Conservation (phyloP, 441 rosid genomes). For the Manihot esculenta region DNA sequence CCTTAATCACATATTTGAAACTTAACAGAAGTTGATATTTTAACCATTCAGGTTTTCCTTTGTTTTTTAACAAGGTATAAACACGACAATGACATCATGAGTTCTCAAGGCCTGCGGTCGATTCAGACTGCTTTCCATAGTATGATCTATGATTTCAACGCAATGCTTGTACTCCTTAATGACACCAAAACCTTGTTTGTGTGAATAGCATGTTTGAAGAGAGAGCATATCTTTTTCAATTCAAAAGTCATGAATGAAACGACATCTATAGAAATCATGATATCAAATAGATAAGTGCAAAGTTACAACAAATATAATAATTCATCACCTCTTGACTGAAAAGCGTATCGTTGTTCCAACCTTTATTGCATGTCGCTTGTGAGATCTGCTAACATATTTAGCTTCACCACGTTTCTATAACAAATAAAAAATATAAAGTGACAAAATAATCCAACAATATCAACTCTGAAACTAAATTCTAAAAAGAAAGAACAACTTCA, state of each 20-base stretch:
- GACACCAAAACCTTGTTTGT: no score
- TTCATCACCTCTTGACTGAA: slow-evolving; percentile 64
- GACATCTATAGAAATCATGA: no score
- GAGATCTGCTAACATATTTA: slow-evolving; percentile 49
- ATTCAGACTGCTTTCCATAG: no score
- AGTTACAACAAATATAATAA: no score
- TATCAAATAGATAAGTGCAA: no score
- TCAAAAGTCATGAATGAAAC: no score
- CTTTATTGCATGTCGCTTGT: slow-evolving; percentile 61
- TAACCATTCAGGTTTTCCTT: background rate
- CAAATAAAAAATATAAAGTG: slow-evolving; percentile 4
- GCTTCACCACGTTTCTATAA: slow-evolving; percentile 57
- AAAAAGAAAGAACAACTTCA: background rate
- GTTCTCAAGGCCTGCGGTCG: no score
- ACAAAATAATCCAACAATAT: background rate
- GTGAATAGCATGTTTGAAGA: no score
- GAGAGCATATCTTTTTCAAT: no score
- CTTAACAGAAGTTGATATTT: background rate
- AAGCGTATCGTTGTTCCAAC: slow-evolving; percentile 69
- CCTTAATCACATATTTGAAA: background rate
- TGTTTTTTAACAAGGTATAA: background rate
- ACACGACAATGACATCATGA: background rate
- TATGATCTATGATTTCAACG: no score
- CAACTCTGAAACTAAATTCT: slow-evolving; percentile 1
- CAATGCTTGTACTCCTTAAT: no score